phyloP scores from a whole-genome alignment of 805 yeast species.

The Suhomyces sp. region DNA sequence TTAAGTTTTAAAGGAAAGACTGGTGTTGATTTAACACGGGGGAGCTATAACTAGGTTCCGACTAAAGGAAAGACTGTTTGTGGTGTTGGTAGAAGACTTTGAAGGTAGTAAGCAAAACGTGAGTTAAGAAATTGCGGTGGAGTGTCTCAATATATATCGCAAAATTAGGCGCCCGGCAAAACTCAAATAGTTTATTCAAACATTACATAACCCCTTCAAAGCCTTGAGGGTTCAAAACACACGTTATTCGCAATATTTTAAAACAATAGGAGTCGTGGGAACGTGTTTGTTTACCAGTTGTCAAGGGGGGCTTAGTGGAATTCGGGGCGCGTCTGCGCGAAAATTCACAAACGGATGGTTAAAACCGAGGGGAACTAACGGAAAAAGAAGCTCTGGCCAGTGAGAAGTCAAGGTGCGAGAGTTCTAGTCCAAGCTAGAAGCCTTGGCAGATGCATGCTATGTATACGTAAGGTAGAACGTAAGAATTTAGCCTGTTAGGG shows the following conservation, averaged over 20 bases:
- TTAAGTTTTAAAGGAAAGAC: conserved; percentile 4
- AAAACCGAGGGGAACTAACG: background rate
- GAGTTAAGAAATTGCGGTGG: background rate
- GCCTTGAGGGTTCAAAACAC: background rate
- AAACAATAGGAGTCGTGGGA: background rate
- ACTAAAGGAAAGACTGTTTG: background rate
- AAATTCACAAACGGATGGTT: background rate
- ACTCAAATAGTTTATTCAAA: background rate
- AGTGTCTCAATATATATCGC: background rate
- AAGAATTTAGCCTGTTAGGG: background rate
- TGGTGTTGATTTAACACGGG: background rate
- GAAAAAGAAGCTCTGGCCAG: background rate
- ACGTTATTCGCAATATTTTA: background rate
- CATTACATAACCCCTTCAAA: background rate
- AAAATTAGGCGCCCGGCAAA: background rate
- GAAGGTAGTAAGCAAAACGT: background rate
- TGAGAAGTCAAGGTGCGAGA: background rate
- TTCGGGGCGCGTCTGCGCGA: background rate
- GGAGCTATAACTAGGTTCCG: background rate
- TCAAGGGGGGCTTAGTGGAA: background rate
- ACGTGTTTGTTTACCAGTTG: background rate
- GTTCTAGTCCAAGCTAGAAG: background rate
- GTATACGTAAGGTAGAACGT: background rate
- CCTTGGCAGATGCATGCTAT: background rate
- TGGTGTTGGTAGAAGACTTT: background rate